phyloP scores from a whole-genome alignment of 192 early-diverging fungal species.

The Coemansia sp. region DNA sequence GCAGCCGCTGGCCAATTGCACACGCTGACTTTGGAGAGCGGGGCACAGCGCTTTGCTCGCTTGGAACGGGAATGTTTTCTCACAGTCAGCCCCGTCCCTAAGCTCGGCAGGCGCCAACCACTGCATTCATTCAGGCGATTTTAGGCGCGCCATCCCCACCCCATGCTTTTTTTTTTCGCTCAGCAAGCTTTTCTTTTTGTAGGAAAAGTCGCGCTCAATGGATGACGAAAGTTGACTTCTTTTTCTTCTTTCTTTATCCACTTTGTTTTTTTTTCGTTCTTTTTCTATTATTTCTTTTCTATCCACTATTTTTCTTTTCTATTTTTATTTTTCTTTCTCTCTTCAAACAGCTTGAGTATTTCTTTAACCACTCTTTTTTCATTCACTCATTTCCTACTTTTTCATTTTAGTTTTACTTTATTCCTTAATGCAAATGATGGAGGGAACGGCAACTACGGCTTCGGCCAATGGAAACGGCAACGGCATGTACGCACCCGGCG shows the following conservation, averaged over 20 bases:
- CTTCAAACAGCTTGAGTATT: slow-evolving; percentile 8
- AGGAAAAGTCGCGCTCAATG: too few relatives aligned
- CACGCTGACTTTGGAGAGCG: too few relatives aligned
- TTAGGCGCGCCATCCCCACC: too few relatives aligned
- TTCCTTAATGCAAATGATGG: slow-evolving; percentile 36
- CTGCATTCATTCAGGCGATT: too few relatives aligned
- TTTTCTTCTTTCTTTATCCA: slow-evolving; percentile 7
- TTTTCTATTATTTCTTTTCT: slow-evolving; percentile 18
- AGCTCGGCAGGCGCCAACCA: too few relatives aligned
- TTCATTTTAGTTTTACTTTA: neutral
- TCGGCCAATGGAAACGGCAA: slow-evolving; percentile 14
- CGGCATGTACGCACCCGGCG: slow-evolving; percentile 21
- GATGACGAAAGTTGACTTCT: slow-evolving; percentile 5
- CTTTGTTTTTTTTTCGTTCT: slow-evolving; percentile 14
- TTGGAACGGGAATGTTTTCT: too few relatives aligned
- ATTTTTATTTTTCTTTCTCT: slow-evolving; percentile 13
- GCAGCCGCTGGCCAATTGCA: neutral
- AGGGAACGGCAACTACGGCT: slow-evolving; percentile 21
- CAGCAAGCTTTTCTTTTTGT: too few relatives aligned
- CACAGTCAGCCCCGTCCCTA: too few relatives aligned
- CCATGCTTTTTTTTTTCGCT: too few relatives aligned
- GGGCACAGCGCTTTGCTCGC: too few relatives aligned
- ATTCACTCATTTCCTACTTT: slow-evolving; percentile 7
- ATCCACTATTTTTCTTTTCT: slow-evolving; percentile 9
- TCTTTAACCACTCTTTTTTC: slow-evolving; percentile 11